Evolutionary conservation across 306 rosid genomes (phyloP).

Genomic region (Vicia sativa): DNA sequence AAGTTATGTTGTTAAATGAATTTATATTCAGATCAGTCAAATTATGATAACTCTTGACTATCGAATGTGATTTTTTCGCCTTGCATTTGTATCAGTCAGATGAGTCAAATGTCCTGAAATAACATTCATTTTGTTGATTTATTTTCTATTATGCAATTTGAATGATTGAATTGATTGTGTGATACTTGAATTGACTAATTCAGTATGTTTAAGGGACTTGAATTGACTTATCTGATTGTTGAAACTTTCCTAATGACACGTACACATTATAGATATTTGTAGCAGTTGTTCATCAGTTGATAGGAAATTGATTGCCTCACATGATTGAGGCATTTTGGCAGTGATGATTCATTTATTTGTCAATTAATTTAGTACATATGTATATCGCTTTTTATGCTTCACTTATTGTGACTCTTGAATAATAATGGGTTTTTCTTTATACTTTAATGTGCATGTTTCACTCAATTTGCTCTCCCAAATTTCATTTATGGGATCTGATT

Average conservation of each 20-base stretch:
- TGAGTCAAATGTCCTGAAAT: too few species aligned
- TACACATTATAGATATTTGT: background rate
- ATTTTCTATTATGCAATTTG: background rate
- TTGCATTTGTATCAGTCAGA: too few species aligned
- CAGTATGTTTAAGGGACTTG: background rate
- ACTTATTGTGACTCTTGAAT: background rate
- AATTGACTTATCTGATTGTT: background rate
- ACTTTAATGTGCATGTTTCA: too few species aligned
- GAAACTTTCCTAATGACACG: background rate
- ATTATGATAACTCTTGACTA: too few species aligned
- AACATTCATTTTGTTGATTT: too few species aligned
- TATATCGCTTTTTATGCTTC: background rate
- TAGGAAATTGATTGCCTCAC: background rate
- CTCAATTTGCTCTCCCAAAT: too few species aligned
- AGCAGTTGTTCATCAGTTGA: too few species aligned
- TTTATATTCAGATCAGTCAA: too few species aligned
- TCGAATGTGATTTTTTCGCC: too few species aligned
- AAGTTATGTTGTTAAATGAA: too few species aligned
- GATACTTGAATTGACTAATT: background rate
- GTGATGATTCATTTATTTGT: background rate
- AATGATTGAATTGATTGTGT: background rate
- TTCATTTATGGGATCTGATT: too few species aligned
- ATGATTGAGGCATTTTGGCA: background rate
- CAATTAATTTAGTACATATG: background rate
- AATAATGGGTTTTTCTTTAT: too few species aligned